Evolutionary conservation across 1,139 yeast genomes (phyloP), one percentile per base, ranked within the genome.

Genomic region (Casaregolazyma suthepensis): DNA sequence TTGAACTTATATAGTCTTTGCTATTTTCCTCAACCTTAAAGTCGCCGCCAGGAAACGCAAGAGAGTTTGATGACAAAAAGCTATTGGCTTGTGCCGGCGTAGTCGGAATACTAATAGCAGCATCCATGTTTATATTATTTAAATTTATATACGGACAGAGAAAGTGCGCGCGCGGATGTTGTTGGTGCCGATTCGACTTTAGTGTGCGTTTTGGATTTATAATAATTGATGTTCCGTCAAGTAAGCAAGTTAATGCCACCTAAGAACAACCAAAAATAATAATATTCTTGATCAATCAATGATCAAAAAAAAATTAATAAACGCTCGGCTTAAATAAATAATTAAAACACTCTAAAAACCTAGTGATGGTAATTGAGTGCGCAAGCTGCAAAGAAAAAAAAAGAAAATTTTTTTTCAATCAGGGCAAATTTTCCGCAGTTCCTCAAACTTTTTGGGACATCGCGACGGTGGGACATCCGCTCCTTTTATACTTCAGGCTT

Each of bases 51-150:
- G 89, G 87, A 61, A 80, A 82, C 17, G 85, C 75, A 54, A 84
- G 74, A 23, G 88, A 82, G 50, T 82, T 79, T 48, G 83, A 81
- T 22, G 86, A 85, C 53, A 87, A 82, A 67, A 85, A 86, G 45
- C 83, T 86, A 67, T 81, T 82, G 12, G 93, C 93, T 66, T 82
- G 82, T 15, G 87, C 88, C n/a, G 93, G 89, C 35, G 87, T 85
- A 23, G 87, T 83, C 55, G 93, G 93, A 61, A 84, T 78, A 60
- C 85, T 82, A 59, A 85, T 77, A 13, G 50, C 44, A 43, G 91
- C 82, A 66, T 85, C 90, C 91, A 85, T 85, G 46, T 50, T 63
- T 48, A 45, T 35, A 53, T 46, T 44, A 46, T 47, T 51, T 38
- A 22, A 43, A 47, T 31, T 50, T 47, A 47, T 40, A 31, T 47